Conservation (phyloP, 2,329 filamentous ascomycete species). For the Podosphaera xanthii region DNA sequence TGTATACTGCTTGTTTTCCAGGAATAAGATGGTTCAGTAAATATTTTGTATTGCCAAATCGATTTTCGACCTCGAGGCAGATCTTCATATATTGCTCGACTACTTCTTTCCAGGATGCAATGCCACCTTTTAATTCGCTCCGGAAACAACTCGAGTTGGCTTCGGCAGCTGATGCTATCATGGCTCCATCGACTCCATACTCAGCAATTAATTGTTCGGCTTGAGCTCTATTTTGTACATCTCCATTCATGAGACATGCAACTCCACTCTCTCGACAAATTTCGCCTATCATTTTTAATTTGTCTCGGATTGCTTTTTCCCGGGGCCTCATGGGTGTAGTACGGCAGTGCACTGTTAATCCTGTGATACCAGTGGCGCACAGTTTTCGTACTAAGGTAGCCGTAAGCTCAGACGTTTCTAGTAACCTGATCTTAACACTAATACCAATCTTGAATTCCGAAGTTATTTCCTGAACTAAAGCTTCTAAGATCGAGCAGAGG, state of each 20-base stretch:
- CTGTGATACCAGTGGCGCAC: constrained; percentile 72
- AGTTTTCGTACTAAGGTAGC: constrained; percentile 55
- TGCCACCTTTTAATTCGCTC: constrained; percentile 40
- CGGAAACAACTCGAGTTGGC: constrained; percentile 79
- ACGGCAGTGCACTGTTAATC: constrained; percentile 81
- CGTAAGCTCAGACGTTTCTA: constrained; percentile 56
- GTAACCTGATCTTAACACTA: constrained; percentile 84
- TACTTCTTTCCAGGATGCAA: constrained; percentile 53
- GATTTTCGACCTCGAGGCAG: constrained; percentile 59
- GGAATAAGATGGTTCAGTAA: constrained; percentile 68
- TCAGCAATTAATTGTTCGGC: constrained; percentile 49
- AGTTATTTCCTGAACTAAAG: constrained; percentile 57
- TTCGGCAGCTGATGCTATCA: constrained; percentile 91
- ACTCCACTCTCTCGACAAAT: constrained; percentile 71
- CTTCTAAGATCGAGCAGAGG: constrained; percentile 60
- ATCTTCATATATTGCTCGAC: constrained; percentile 52
- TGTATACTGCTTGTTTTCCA: constrained; percentile 45
- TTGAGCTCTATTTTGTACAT: constrained; percentile 55
- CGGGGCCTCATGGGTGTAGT: constrained; percentile 88
- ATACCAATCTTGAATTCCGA: constrained; percentile 71
- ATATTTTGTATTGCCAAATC: constrained; percentile 84
- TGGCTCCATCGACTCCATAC: constrained; percentile 76
- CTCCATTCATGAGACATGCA: constrained; percentile 87
- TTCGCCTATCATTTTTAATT: constrained; percentile 61
- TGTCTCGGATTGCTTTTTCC: constrained; percentile 65